Conservation (phyloP, 306 rosid species). For the Gastrolobium bilobum region DNA sequence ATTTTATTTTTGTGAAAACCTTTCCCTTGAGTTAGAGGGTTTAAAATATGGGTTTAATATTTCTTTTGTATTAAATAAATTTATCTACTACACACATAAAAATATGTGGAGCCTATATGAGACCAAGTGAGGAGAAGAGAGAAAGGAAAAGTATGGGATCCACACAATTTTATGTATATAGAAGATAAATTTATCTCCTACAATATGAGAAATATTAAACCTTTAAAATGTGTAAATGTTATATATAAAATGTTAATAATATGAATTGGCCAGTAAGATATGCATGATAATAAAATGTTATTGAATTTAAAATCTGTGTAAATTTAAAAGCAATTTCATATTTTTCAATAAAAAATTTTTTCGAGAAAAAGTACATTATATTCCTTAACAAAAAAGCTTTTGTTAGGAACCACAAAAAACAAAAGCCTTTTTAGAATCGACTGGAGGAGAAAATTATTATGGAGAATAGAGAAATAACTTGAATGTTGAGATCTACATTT, state of each 20-base stretch:
- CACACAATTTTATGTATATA: too few relatives aligned
- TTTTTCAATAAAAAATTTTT: not conserved
- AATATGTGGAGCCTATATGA: too few relatives aligned
- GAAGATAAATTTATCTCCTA: too few relatives aligned
- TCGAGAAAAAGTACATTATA: not conserved
- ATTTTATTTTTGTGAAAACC: not conserved
- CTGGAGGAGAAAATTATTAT: not conserved
- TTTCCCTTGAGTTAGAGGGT: not conserved
- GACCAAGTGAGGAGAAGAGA: too few relatives aligned
- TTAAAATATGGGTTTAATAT: not conserved
- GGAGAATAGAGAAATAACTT: not conserved
- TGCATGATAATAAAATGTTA: slow-evolving; percentile 9
- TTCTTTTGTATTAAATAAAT: too few relatives aligned
- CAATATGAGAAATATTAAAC: too few relatives aligned
- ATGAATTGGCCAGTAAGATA: not conserved
- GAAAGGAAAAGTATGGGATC: too few relatives aligned
- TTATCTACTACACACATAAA: too few relatives aligned
- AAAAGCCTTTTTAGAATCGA: not conserved
- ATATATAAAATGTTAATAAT: too few relatives aligned
- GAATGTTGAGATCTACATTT: not conserved
- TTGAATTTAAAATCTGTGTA: not conserved
- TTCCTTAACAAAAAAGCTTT: not conserved
- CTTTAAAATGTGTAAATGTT: too few relatives aligned
- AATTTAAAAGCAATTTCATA: not conserved
- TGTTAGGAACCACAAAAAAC: too few relatives aligned